Evolutionary conservation across 1,139 yeast species (phyloP).

Genomic region (Debaryomyces fabryi): DNA sequence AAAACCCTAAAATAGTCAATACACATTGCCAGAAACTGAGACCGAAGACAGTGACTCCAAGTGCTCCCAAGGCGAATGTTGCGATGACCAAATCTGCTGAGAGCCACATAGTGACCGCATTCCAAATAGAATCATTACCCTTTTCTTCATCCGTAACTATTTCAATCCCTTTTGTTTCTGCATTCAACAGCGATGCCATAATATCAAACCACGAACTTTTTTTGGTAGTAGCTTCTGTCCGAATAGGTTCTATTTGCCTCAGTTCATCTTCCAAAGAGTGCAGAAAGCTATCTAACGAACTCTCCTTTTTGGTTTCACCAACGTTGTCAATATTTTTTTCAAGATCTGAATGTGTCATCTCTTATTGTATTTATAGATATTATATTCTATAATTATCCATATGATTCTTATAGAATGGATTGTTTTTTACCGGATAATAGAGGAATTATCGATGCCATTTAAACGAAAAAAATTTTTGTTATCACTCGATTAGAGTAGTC

Average conservation of each 20-base stretch:
- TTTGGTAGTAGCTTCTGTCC: neutral
- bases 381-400: neutral
- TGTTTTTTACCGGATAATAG: neutral
- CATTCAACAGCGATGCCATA: conserved; percentile 29
- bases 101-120: conserved; percentile 89
- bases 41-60: conserved; percentile 63
- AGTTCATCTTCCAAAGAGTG: conserved; percentile 1
- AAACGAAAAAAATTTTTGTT: neutral
- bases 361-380: neutral
- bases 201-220: conserved; percentile 4
- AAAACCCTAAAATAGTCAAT: conserved; percentile 69
- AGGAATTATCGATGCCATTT: neutral
- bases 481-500: neutral
- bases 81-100: conserved; percentile 91
- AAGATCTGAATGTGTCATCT: neutral
- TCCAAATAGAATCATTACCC: conserved; percentile 59
- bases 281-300: conserved; percentile 9
- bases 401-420: neutral
- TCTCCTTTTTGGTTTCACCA: conserved; percentile 2
- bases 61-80: conserved; percentile 77
- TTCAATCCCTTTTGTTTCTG: conserved; percentile 73
- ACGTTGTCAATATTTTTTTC: neutral
- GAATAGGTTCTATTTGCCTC: neutral
- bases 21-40: conserved; percentile 69
- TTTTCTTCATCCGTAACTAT: conserved; percentile 69